These are phyloP conservation scores for Endothia cerciana DNA, from an alignment of 2,329 filamentous ascomycete species.

Conservation along the genomic window DNA sequence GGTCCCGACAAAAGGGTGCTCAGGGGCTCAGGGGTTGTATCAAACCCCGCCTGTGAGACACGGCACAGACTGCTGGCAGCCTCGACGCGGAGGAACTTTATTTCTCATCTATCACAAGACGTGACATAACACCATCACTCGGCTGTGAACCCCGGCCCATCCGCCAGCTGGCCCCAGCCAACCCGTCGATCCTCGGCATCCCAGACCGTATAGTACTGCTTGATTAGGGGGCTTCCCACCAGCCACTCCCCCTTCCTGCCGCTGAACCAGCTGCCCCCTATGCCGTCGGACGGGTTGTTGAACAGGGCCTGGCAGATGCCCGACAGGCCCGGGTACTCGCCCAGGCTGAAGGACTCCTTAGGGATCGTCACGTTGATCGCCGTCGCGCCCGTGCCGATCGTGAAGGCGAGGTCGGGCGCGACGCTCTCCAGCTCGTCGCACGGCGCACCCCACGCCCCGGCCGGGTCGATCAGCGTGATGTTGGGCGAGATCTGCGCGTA, in stretches of 20 bases:
- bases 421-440: constrained; percentile 37
- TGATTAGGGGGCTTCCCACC: constrained; percentile 39
- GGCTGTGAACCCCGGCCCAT: constrained; percentile 13
- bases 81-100: not conserved
- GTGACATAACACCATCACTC: not conserved
- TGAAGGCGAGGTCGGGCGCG: constrained; percentile 37
- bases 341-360: constrained; percentile 39
- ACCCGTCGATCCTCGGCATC: constrained; percentile 36
- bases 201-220: constrained; percentile 44
- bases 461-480: constrained; percentile 38
- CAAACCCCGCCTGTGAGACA: constrained; percentile 3
- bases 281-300: constrained; percentile 30
- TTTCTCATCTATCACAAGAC: too few species aligned
- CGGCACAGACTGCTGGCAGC: not conserved
- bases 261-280: constrained; percentile 28
- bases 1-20: not conserved
- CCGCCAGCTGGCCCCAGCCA: constrained; percentile 31
- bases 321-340: constrained; percentile 36
- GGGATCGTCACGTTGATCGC: constrained; percentile 38
- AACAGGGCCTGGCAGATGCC: constrained; percentile 41
- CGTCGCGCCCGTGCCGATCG: constrained; percentile 33
- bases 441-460: constrained; percentile 40
- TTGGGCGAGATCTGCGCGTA: constrained; percentile 38
- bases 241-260: constrained; percentile 36
- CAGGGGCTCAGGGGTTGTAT: constrained; percentile 15